Evolutionary conservation across 75 land plant species (phyloP), one percentile per base, ranked within the genome.

Genomic region (Ceratopteris richardii): DNA sequence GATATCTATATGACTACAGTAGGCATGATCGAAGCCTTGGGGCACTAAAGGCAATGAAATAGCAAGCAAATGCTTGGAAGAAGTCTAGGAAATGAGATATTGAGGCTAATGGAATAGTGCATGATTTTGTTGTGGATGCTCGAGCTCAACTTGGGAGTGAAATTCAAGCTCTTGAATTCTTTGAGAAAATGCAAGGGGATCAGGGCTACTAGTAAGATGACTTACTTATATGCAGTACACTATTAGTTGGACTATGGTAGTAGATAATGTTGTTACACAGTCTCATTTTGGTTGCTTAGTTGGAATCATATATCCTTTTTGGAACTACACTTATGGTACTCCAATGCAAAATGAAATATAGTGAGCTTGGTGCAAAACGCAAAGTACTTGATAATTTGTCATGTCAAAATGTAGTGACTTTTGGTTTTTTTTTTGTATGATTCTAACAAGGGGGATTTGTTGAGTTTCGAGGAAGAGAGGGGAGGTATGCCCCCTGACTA

Each of bases 81-180:
- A n/a, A n/a, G n/a, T n/a, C n/a, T n/a, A n/a, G n/a, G n/a, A n/a
- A n/a, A n/a, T n/a, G n/a, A n/a, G n/a, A n/a, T n/a, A n/a, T n/a
- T n/a, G n/a, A n/a, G n/a, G n/a, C n/a, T n/a, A n/a, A n/a, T n/a
- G n/a, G n/a, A n/a, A n/a, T n/a, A n/a, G n/a, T n/a, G n/a, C n/a
- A n/a, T n/a, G n/a, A n/a, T n/a, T n/a, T n/a, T n/a, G n/a, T n/a
- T 77, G 67, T 81, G 0, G 58, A 62, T 31, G 69, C 68, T 1
- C 66, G 41, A 17, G 72, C 62, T 22, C 73, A 73, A 54, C 40
- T 33, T 52, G 66, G 70, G 16, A 44, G 28, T 10, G 40, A 68
- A 60, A 27, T 57, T 13, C 59, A 28, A 19, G 59, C 59, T 1
- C 25, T 57, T n/a, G 16, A 31, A 11, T 39, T 57, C 7, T 57